Evolutionary conservation across 2,329 filamentous ascomycete species (phyloP).

Genomic region (Rutstroemia sp.): DNA sequence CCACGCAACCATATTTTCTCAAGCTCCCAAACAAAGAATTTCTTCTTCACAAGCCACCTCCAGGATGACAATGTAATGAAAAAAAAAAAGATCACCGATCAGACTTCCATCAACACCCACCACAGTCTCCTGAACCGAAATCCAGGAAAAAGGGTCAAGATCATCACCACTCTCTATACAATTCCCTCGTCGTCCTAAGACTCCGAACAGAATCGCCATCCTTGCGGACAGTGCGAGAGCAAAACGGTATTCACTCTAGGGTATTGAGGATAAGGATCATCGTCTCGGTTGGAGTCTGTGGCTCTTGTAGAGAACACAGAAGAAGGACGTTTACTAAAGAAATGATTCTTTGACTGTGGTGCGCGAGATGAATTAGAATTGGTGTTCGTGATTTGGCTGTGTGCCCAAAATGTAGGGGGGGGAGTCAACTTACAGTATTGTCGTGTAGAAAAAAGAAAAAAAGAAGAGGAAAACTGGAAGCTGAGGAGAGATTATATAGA

Average conservation of each 20-base stretch:
- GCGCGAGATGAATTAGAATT: not conserved
- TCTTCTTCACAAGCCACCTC: not conserved
- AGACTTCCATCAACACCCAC: constrained; percentile 86
- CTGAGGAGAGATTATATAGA: not conserved
- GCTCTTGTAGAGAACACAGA: constrained; percentile 90
- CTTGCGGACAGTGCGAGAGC: constrained; percentile 45
- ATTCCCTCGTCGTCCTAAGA: constrained; percentile 17
- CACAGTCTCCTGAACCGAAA: constrained; percentile 67
- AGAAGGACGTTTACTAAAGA: constrained; percentile 91
- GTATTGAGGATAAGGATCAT: constrained; percentile 84
- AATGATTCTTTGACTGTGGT: constrained; percentile 36
- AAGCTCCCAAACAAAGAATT: not conserved
- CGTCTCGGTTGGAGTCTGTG: constrained; percentile 93
- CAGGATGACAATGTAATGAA: constrained; percentile 38
- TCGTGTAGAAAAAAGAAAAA: constrained; percentile 3
- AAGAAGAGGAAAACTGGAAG: not conserved
- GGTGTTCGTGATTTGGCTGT: not conserved
- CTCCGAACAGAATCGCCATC: not conserved
- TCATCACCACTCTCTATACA: constrained; percentile 93
- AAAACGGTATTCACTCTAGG: constrained; percentile 73
- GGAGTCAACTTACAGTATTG: constrained; percentile 4
- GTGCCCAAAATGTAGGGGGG: not conserved
- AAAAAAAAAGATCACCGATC: constrained; percentile 55
- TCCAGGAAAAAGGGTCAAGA: constrained; percentile 71
- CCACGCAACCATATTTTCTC: not conserved